Base-by-base conservation (phyloP, 176 grass and related monocot genomes). In the Oryza rufipogon region DNA sequence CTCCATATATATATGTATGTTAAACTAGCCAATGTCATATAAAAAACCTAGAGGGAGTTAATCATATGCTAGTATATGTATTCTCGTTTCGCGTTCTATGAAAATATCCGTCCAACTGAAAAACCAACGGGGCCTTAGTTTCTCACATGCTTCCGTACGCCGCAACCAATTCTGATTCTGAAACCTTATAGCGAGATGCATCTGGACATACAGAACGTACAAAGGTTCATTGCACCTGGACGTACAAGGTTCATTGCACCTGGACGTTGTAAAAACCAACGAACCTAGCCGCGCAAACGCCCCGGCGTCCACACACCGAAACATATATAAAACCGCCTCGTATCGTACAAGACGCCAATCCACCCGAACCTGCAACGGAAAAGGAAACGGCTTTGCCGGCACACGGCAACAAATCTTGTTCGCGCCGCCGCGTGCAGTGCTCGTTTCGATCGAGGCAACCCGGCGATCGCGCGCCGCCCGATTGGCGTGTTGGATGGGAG, bases 171-270 rank as follows among this genome's bases (percentile, higher is more conserved):
- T 12, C 6, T 22, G 38, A 71, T 36, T 7, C 20, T 42, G 80
- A 32, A 11, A 30, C 1, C 48, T 51, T 15, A 23, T 17, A 67
- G 19, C 33, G 68, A 16, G 6, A 46, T 20, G 8, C 22, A 64
- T 49, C 13, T 74, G 13, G 26, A 49, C 71, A 1, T 72, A 19
- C 83, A 30, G n/a, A 44, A 12, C 17, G 36, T 39, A 6, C 38
- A 32, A 36, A 34, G 28, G 39, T 90, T 61, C 88, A 83, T 32
- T 22, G 88, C 36, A 86, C 80, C 34, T 86, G 74, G 84, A 90
- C 73, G 28, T 47, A 6, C 28, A 36, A 34, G 28, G 39, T 90
- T 61, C 88, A 83, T 32, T 22, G 88, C 36, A 86, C 80, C 34
- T 86, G 74, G 84, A 90, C 73, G 28, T 47, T 17, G 1, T 16